phyloP scores from a whole-genome alignment of 495 filamentous ascomycete species.

The Staphylotrichum longicolle region DNA sequence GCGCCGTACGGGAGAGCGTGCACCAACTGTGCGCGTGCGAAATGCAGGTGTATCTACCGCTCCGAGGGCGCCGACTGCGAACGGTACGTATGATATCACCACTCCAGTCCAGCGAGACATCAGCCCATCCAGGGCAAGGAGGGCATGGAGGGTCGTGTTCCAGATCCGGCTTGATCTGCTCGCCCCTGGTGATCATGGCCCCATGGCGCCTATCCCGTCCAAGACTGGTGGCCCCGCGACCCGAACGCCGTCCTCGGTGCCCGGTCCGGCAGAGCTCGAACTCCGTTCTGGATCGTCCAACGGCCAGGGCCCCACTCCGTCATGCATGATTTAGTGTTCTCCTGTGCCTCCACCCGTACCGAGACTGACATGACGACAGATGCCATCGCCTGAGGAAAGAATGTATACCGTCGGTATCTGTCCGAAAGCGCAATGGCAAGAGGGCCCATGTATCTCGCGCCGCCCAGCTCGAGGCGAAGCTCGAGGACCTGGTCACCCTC shows the following conservation, averaged over 20 bases:
- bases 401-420: constrained; percentile 40
- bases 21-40: constrained; percentile 54
- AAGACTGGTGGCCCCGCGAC: constrained; percentile 11
- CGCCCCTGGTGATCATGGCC: not conserved
- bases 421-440: constrained; percentile 39
- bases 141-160: too few species aligned
- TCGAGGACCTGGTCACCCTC: constrained; percentile 46
- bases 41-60: constrained; percentile 54
- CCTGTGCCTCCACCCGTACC: not conserved
- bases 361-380: constrained; percentile 18
- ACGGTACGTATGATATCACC: constrained; percentile 36
- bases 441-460: constrained; percentile 34
- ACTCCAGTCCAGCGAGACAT: not conserved
- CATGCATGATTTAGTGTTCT: not conserved
- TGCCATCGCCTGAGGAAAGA: constrained; percentile 43
- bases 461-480: constrained; percentile 46
- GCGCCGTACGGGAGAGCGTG: constrained; percentile 54
- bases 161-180: too few species aligned
- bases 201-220: constrained; percentile 23
- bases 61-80: constrained; percentile 44
- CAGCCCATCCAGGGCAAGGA: too few species aligned
- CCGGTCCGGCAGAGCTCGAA: constrained; percentile 12
- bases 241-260: not conserved
- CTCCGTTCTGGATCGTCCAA: constrained; percentile 2
- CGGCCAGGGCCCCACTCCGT: not conserved